phyloP scores from a whole-genome alignment of 768 basidiomycete species.

The Mycena albidolilacea region DNA sequence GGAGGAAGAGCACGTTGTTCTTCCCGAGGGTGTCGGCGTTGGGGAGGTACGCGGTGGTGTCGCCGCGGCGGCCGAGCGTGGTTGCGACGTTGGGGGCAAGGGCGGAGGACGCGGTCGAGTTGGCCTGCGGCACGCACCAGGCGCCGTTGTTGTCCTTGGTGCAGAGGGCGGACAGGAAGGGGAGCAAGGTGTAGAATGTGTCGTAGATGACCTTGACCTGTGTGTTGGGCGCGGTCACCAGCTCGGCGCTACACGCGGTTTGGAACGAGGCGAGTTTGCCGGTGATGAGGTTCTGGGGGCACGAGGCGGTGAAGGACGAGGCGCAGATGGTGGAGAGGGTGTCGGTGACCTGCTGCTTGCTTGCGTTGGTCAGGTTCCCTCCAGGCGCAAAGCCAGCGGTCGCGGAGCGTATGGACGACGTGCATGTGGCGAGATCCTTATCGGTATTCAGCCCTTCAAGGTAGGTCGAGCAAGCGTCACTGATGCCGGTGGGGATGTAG shows the following conservation, averaged over 20 bases:
- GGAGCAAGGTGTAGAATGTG: slow-evolving; percentile 78
- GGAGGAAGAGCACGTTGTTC: slow-evolving; percentile 84
- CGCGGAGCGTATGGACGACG: slow-evolving; percentile 71
- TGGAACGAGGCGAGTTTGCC: slow-evolving; percentile 78
- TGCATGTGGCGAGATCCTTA: slow-evolving; percentile 70
- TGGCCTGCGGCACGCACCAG: slow-evolving; percentile 76
- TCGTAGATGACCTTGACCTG: slow-evolving; percentile 83
- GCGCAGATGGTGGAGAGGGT: slow-evolving; percentile 73
- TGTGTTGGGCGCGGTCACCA: slow-evolving; percentile 64
- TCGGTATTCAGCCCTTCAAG: slow-evolving; percentile 76
- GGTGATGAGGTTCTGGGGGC: slow-evolving; percentile 73
- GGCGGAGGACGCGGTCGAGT: slow-evolving; percentile 44
- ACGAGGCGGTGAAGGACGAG: slow-evolving; percentile 59
- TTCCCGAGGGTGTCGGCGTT: slow-evolving; percentile 68
- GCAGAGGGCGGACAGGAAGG: slow-evolving; percentile 80
- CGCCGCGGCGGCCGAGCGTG: slow-evolving; percentile 46
- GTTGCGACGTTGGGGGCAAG: slow-evolving; percentile 39
- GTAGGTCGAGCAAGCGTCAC: slow-evolving; percentile 68
- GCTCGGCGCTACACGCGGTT: slow-evolving; percentile 77
- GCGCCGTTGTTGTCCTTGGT: slow-evolving; percentile 77
- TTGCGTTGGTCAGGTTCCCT: slow-evolving; percentile 49
- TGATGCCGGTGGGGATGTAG: slow-evolving; percentile 80
- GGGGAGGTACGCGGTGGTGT: slow-evolving; percentile 58
- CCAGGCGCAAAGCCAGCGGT: slow-evolving; percentile 69
- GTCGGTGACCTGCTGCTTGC: slow-evolving; percentile 61